These are phyloP conservation scores for Fusarium temperatum DNA, from an alignment of 2,329 filamentous ascomycete species.

Conservation along the genomic window DNA sequence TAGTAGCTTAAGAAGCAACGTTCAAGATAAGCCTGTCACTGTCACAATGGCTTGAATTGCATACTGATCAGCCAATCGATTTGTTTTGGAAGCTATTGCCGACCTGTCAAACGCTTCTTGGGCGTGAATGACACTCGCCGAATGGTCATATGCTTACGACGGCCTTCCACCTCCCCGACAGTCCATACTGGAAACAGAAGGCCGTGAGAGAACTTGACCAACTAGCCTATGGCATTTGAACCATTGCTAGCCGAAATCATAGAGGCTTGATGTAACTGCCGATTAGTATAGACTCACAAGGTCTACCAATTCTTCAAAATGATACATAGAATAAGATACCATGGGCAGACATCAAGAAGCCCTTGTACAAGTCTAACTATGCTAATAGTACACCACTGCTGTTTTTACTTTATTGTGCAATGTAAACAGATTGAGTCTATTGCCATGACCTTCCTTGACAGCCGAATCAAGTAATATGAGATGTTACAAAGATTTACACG, in stretches of 20 bases:
- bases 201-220: slow-evolving; percentile 12
- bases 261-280: background rate
- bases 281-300: background rate
- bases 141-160: background rate
- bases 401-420: background rate
- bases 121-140: slow-evolving; percentile 28
- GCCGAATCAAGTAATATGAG: background rate
- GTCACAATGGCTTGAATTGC: background rate
- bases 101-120: background rate
- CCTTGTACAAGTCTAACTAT: slow-evolving; percentile 1
- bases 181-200: slow-evolving; percentile 22
- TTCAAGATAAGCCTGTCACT: slow-evolving; percentile 10
- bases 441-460: background rate
- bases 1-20: background rate
- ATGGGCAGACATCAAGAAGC: background rate
- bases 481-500: background rate
- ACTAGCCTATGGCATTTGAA: background rate
- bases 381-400: slow-evolving; percentile 14
- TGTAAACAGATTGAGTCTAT: background rate
- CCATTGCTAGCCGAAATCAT: background rate
- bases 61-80: slow-evolving; percentile 1
- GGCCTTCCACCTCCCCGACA: slow-evolving; percentile 15
- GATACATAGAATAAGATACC: background rate
- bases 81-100: background rate
- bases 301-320: background rate